Evolutionary conservation across 192 early-diverging fungal genomes (phyloP), one percentile per base, ranked within the genome.

Genomic region (Pilaira anomala): DNA sequence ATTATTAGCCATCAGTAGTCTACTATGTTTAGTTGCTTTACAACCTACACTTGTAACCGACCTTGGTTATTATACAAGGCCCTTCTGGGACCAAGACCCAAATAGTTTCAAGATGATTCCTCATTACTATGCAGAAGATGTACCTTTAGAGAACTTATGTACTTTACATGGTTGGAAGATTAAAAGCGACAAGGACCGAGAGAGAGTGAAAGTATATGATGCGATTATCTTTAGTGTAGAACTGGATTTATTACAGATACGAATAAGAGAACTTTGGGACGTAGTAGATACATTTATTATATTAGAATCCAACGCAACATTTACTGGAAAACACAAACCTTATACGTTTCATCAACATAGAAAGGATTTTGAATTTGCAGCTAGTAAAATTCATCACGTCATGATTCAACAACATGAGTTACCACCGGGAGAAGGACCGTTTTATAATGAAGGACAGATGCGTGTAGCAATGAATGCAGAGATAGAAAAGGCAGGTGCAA

Each of bases 171-270:
- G 78, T 14, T 86, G 87, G 87, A 48, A 50, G 5, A 12, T 5
- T 22, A 28, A n/a, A 14, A 8, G 6, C 3, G 40, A 44, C 6
- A 3, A 60, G 25, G 46, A 48, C 3, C 25, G 19, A 22, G 13
- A 18, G 44, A 51, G 3, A 3, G 62, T 63, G 7, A 71, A 69
- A 18, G 75, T 88, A 2, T 77, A 71, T n/a, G 87, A 86, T 52
- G 84, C 85, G 14, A 71, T 83, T 12, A 68, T 86, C 18, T 86
- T 88, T 59, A 84, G 80, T 60, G 75, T 83, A 1, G 84, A 88
- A 62, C 67, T 88, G 25, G 87, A 88, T 24, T 63, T 88, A 50
- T 75, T 86, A 21, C 84, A 88, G 45, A 60, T 78, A 33, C 68
- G 84, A 14, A 48, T 85, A 8, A 59, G 65, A 9, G 87, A 88